These are phyloP conservation scores for Juglanconis sp. DNA, from an alignment of 2,329 filamentous ascomycete genomes.

Conservation along the genomic window DNA sequence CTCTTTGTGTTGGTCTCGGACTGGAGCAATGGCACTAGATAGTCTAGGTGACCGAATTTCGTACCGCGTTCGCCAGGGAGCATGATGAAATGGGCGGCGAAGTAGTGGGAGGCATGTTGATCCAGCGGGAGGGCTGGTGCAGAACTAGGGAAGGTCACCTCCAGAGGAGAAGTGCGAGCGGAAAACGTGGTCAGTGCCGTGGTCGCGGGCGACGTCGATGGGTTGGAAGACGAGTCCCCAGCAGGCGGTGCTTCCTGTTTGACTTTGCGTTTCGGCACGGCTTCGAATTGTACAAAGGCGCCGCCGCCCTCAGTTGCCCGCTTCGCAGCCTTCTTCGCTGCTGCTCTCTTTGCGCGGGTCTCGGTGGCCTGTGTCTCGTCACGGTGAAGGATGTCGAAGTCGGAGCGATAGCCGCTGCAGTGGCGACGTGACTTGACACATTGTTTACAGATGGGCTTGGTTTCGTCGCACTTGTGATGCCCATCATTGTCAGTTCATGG, in stretches of 20 bases:
- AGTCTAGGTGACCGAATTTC: constrained; percentile 54
- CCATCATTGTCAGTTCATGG: constrained; percentile 12
- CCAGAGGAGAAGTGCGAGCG: constrained; percentile 20
- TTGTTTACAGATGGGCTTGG: constrained; percentile 62
- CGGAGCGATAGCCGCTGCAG: constrained; percentile 67
- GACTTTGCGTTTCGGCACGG: background rate
- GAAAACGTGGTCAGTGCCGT: constrained; percentile 14
- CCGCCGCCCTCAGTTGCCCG: constrained; percentile 30
- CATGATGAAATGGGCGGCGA: constrained; percentile 59
- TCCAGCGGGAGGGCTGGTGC: constrained; percentile 47
- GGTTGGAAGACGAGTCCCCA: background rate
- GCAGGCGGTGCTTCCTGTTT: background rate
- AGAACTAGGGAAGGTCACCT: constrained; percentile 24
- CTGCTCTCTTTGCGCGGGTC: constrained; percentile 57
- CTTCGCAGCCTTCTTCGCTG: constrained; percentile 42
- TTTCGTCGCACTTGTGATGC: constrained; percentile 59
- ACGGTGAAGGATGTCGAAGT: constrained; percentile 69
- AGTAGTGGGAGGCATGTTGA: constrained; percentile 56
- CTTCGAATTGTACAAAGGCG: constrained; percentile 6
- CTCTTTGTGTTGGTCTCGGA: constrained; percentile 34
- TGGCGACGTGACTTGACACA: constrained; percentile 61
- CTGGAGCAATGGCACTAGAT: constrained; percentile 53
- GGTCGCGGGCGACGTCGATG: constrained; percentile 21
- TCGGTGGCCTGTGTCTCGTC: constrained; percentile 70
- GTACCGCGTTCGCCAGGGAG: constrained; percentile 46